Conservation (phyloP, 176 grass and related monocot species). For the Stipa capillata region DNA sequence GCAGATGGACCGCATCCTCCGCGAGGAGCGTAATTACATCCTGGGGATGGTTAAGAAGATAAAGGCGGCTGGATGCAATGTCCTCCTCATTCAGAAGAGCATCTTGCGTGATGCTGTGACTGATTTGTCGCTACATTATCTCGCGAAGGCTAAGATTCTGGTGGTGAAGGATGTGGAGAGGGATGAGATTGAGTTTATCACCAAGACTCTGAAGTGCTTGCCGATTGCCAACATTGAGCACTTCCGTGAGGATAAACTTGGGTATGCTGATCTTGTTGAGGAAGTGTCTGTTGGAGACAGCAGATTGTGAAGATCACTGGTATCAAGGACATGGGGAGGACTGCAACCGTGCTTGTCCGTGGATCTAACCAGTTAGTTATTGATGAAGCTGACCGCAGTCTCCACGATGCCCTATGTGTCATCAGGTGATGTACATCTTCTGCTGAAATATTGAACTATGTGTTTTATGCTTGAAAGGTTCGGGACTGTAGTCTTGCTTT, state of each 20-base stretch:
- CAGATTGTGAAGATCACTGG: constrained; percentile 75
- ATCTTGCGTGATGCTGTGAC: constrained; percentile 88
- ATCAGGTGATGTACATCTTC: constrained; percentile 50
- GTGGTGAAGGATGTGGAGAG: constrained; percentile 91
- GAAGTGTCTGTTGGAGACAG: constrained; percentile 80
- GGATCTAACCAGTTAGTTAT: constrained; percentile 86
- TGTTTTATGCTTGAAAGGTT: neutral
- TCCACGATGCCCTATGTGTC: constrained; percentile 92
- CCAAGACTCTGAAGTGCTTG: constrained; percentile 85
- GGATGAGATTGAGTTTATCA: constrained; percentile 96
- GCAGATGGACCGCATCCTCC: constrained; percentile 92
- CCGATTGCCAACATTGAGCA: constrained; percentile 96
- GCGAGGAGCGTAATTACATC: constrained; percentile 88
- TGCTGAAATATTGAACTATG: neutral
- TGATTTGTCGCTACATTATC: constrained; percentile 85
- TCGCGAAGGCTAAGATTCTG: constrained; percentile 84
- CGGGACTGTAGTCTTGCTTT: neutral
- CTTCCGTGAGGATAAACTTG: constrained; percentile 84
- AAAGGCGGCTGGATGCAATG: constrained; percentile 75
- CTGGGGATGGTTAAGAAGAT: constrained; percentile 96
- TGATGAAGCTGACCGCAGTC: constrained; percentile 89
- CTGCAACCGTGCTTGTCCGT: constrained; percentile 68
- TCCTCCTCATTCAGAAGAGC: constrained; percentile 89
- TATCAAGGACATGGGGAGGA: constrained; percentile 83
- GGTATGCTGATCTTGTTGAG: constrained; percentile 71